phyloP scores from a whole-genome alignment of 2,329 filamentous ascomycete species.

The Calonectria pauciramosa region DNA sequence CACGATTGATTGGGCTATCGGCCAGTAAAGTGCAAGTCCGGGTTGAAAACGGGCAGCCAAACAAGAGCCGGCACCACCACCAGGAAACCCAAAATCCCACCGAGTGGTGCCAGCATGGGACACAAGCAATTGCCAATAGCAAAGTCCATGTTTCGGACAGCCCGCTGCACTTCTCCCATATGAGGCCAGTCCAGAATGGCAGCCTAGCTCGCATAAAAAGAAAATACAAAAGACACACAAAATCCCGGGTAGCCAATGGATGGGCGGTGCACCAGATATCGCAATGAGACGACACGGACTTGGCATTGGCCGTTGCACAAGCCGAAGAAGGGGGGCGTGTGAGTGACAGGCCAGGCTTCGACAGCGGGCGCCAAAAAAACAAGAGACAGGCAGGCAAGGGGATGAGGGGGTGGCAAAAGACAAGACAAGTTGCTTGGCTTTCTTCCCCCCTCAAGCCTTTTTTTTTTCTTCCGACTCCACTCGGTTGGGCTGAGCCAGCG shows the following conservation, averaged over 20 bases:
- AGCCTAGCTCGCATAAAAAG: not conserved
- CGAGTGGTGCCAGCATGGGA: not conserved
- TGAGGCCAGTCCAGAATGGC: constrained; percentile 1
- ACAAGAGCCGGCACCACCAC: not conserved
- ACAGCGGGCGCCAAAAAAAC: not conserved
- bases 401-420: constrained; percentile 2
- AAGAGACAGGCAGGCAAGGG: not conserved
- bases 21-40: not conserved
- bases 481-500: not conserved
- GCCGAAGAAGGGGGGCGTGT: not conserved
- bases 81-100: not conserved
- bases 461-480: not conserved
- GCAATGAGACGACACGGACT: not conserved
- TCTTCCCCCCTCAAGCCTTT: not conserved
- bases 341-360: not conserved
- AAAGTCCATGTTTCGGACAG: constrained; percentile 14
- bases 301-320: constrained; percentile 15
- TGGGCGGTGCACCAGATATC: not conserved
- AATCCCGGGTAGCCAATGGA: not conserved
- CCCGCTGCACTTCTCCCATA: constrained; percentile 16
- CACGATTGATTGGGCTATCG: not conserved
- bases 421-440: too few species aligned
- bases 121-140: not conserved
- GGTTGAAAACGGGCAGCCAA: constrained; percentile 10
- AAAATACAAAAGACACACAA: not conserved